Base-by-base conservation (phyloP, 2,329 filamentous ascomycete species). In the Pseudocercospora macadamiae region DNA sequence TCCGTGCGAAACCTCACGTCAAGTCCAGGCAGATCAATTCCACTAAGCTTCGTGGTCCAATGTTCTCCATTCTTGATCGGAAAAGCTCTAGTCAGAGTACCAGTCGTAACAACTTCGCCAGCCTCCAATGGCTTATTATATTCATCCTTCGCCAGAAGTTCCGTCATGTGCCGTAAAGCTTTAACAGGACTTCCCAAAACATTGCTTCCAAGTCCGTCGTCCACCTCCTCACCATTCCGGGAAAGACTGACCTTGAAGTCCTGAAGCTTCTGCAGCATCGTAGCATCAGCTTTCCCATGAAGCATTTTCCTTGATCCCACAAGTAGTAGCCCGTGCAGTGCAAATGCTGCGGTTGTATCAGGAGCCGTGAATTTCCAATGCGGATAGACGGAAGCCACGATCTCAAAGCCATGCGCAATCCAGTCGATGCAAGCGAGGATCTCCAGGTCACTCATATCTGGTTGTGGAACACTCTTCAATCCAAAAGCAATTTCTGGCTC, bases 361-460 rank as follows among this genome's bases (percentile, higher is more conserved):
- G 60, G 61, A 23, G 64, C 62, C 4, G 64, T 66, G 21, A 66
- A 66, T 26, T 60, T 64, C 64, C 64, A 66, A 36, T 64, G 62
- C 7, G 64, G 64, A 36, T 51, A 66, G 25, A 66, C 52, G 7
- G 57, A 61, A n/a, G 57, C 54, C 10, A 64, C 62, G 7, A 66
- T 51, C 36, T 66, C 64, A 25, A 63, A 63, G 1, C 64, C 64
- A 52, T 66, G 62, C 4, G 62, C 49, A 18, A 64, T 54, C 64
- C 64, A 66, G 9, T 62, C 62, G 8, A 64, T 53, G 26, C 60
- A 63, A 8, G 32, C 48, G 14, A 66, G 32, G 18, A 66, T 54
- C n/a, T 65, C 62, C 21, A 62, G n/a, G 44, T 64, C 60, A 26
- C 42, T 61, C 64, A 66, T 66, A 1, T 16, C 39, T 4, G 60